phyloP scores from a whole-genome alignment of 495 filamentous ascomycete species.

The Penicillium salamii region DNA sequence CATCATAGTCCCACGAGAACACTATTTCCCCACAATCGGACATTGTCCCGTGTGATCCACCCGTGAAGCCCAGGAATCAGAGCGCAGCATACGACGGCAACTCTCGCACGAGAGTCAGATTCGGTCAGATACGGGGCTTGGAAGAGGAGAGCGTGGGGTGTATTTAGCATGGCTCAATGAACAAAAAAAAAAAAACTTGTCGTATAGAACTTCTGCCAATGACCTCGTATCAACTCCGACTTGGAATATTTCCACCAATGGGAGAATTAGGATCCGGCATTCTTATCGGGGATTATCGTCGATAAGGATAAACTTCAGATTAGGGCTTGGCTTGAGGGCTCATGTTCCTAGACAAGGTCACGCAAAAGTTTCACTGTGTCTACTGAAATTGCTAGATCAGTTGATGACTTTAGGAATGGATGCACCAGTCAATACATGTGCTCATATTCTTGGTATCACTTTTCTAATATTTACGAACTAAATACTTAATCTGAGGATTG shows the following conservation, averaged over 20 bases:
- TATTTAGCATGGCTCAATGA: neutral
- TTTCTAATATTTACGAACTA: no score
- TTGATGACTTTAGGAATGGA: no score
- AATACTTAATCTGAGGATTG: no score
- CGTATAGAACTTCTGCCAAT: neutral
- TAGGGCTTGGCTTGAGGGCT: no score
- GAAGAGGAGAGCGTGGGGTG: conserved; percentile 5
- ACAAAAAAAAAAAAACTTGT: neutral
- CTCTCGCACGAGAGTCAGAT: conserved; percentile 11
- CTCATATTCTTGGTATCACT: no score
- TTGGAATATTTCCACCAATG: conserved; percentile 8
- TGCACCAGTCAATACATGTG: no score
- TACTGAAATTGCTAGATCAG: no score
- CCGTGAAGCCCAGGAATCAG: conserved; percentile 1
- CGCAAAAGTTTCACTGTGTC: no score
- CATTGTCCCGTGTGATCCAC: conserved; percentile 6
- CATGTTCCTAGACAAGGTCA: no score
- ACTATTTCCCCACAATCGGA: conserved; percentile 4
- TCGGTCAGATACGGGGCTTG: neutral
- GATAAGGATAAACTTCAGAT: conserved; percentile 1
- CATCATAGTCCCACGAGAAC: neutral
- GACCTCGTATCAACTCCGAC: conserved; percentile 17
- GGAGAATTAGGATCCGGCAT: neutral
- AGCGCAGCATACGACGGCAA: neutral
- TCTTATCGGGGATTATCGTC: neutral